Conservation (phyloP, 495 filamentous ascomycete species). For the Podospora tetraspora region DNA sequence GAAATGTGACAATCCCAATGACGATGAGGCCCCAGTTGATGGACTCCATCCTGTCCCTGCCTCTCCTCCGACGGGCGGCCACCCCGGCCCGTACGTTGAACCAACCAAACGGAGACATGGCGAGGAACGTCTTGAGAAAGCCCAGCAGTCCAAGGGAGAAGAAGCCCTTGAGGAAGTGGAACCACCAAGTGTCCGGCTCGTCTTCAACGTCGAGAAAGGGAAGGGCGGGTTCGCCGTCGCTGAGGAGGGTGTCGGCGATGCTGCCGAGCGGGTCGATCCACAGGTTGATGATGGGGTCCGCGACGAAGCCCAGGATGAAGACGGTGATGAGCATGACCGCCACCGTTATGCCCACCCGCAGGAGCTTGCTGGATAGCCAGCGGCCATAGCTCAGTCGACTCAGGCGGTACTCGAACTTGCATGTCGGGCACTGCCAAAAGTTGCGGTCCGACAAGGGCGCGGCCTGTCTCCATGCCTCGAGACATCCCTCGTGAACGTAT, state of each 20-base stretch:
- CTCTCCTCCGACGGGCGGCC: conserved; percentile 53
- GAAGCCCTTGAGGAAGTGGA: conserved; percentile 84
- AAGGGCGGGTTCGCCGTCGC: conserved; percentile 30
- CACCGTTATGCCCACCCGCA: conserved; percentile 62
- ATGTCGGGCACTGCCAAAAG: conserved; percentile 87
- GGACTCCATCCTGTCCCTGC: conserved; percentile 65
- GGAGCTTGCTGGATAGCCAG: conserved; percentile 61
- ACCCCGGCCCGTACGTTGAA: conserved; percentile 59
- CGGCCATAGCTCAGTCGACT: conserved; percentile 70
- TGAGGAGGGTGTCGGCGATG: conserved; percentile 36
- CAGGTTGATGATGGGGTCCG: conserved; percentile 85
- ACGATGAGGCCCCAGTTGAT: conserved; percentile 73
- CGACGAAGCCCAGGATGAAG: conserved; percentile 81
- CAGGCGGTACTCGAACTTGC: conserved; percentile 76
- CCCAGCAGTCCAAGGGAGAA: conserved; percentile 79
- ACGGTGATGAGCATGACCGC: conserved; percentile 62
- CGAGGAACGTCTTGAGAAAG: conserved; percentile 73
- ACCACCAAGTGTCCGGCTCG: conserved; percentile 56
- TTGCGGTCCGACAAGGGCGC: conserved; percentile 63
- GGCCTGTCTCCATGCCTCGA: conserved; percentile 76
- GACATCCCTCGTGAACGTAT: conserved; percentile 93
- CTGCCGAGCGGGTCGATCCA: conserved; percentile 68
- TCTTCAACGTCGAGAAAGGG: conserved; percentile 34
- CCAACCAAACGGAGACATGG: conserved; percentile 70
- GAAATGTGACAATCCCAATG: conserved; percentile 74